Evolutionary conservation across 441 rosid species (phyloP), one percentile per base, ranked within the genome.

Genomic region (Cnidoscolus chayamansa): DNA sequence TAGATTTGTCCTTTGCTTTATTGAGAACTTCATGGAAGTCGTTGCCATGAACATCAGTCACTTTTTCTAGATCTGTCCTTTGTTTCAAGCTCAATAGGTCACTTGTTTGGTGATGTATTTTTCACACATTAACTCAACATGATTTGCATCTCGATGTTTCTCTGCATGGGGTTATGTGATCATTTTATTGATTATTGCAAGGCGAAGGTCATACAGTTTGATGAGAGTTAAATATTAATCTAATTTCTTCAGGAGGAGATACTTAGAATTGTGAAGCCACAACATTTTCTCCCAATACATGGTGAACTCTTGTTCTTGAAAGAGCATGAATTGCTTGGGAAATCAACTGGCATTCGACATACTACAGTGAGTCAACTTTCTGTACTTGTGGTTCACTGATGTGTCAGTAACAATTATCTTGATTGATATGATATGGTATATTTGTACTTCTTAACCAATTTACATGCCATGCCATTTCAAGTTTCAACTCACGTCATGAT

Each of bases 241-340:
- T 10, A 8, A 43, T 73, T 68, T 82, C 64, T 85, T 79, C 85
- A 94, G 99, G 99, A 94, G 86, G 98, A 94, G 84, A 96, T 90
- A 71, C 25, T 94, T 74, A 85, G 84, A 82, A 86, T 92, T 74
- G 94, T 94, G 73, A 92, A 92, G 85, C 97, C 97, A 0, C 99
- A 94, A 63, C 99, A 94, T 83, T 94, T 94, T 85, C 87, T 94
- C 70, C 98, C 99, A 49, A 85, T 92, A 73, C 98, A 94, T 80
- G 99, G 99, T 80, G 99, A 94, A 84, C 98, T 94, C 40, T 76
- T 94, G 89, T 94, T 94, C 83, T 82, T 94, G 75, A 92, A 90
- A 84, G 99, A 94, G 86, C 99, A 94, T 80, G 99, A 94, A 82
- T 78, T 87, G 78, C 97, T 94, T 50, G 99, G 98, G 59, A 92